phyloP scores from a whole-genome alignment of 352 stramenopile genomes.

The Pilasporangium apinafurcum region DNA sequence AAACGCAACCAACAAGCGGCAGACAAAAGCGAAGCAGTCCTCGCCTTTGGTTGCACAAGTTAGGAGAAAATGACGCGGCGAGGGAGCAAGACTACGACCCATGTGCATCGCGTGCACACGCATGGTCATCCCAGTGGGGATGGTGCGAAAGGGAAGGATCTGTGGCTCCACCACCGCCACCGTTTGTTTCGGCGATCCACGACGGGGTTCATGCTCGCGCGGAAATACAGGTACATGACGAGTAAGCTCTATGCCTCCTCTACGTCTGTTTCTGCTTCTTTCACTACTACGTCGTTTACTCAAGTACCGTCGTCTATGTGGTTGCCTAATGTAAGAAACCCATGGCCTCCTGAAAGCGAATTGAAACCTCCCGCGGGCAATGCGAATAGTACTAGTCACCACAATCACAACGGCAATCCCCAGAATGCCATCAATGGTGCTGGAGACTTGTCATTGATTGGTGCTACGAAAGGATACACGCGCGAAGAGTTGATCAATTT shows the following conservation, averaged over 20 bases:
- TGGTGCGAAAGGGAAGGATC: conserved; percentile 25
- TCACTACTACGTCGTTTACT: conserved; percentile 11
- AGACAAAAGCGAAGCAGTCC: too few relatives aligned
- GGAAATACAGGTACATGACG: conserved; percentile 55
- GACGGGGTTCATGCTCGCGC: conserved; percentile 65
- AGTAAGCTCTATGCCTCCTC: conserved; percentile 10
- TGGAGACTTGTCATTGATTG: conserved; percentile 17
- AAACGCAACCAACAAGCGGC: too few relatives aligned
- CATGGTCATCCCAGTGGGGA: not conserved
- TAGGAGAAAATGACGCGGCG: conserved; percentile 57
- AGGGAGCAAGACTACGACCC: conserved; percentile 38
- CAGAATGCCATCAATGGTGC: conserved; percentile 7
- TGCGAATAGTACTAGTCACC: not conserved
- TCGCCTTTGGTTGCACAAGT: too few relatives aligned
- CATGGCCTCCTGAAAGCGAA: conserved; percentile 12
- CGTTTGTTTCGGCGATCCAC: conserved; percentile 52
- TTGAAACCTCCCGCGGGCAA: conserved; percentile 5
- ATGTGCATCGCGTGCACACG: conserved; percentile 32
- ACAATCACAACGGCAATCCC: not conserved
- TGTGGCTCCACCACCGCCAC: conserved; percentile 54
- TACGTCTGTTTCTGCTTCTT: not conserved
- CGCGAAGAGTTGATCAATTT: conserved; percentile 77
- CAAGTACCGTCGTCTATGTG: conserved; percentile 9
- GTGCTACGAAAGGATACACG: conserved; percentile 45
- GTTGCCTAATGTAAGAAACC: conserved; percentile 15